Conservation (phyloP, 306 rosid species). For the Vigna nakashimae region DNA sequence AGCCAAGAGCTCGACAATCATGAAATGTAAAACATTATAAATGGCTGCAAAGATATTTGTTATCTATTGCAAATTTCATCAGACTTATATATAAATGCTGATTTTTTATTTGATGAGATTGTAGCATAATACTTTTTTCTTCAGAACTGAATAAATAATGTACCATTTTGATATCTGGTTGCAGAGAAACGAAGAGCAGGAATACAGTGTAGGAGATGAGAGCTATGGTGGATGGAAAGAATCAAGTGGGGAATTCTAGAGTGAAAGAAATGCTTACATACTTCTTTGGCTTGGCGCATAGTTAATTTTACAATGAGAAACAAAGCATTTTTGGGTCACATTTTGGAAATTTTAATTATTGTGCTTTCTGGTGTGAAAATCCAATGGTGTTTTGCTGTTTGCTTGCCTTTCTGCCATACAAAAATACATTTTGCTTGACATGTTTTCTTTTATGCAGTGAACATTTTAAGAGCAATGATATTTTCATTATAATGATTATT, state of each 20-base stretch:
- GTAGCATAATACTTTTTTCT: no score
- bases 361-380: constrained; percentile 45
- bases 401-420: constrained; percentile 3
- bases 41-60: no score
- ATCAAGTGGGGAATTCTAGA: constrained; percentile 33
- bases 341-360: constrained; percentile 18
- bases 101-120: no score
- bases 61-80: no score
- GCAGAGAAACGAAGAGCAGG: constrained; percentile 38
- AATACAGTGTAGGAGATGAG: constrained; percentile 14
- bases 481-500: neutral
- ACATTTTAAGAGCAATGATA: constrained; percentile 1
- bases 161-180: neutral
- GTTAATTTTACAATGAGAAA: neutral
- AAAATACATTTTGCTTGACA: constrained; percentile 15
- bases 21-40: no score
- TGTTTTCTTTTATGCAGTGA: constrained; percentile 1
- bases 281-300: neutral
- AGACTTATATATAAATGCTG: no score
- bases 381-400: constrained; percentile 15
- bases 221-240: constrained; percentile 47
- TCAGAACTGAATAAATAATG: no score
- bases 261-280: constrained; percentile 17
- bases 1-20: no score
- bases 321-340: neutral